Conservation (phyloP, 1,284 basidiomycete species). For the Boletus mariae region DNA sequence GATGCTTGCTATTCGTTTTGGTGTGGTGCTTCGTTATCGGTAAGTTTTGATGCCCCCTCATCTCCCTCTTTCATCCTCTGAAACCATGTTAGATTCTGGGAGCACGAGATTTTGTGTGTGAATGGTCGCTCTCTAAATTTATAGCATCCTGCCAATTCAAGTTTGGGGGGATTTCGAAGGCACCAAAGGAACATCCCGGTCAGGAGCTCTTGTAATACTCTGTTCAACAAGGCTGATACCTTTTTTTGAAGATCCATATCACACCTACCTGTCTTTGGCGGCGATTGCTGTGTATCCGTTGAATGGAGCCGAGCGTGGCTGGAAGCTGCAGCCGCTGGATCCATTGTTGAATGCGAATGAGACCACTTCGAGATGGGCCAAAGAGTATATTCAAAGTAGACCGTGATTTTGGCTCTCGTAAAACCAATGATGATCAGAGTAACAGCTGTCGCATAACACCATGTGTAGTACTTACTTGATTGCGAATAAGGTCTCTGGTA, state of each 20-base stretch:
- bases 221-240: conserved; percentile 5
- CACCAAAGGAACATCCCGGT: conserved; percentile 76
- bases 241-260: conserved; percentile 68
- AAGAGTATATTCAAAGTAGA: conserved; percentile 42
- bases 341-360: conserved; percentile 66
- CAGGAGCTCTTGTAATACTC: conserved; percentile 15
- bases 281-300: conserved; percentile 65
- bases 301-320: conserved; percentile 39
- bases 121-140: conserved; percentile 55
- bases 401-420: conserved; percentile 1
- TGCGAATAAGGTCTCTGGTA: conserved; percentile 35
- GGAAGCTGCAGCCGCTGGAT: conserved; percentile 59
- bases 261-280: conserved; percentile 86
- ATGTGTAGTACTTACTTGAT: not conserved
- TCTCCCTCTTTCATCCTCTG: not conserved
- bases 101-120: conserved; percentile 53
- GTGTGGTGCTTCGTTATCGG: conserved; percentile 78
- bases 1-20: conserved; percentile 97
- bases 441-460: not conserved
- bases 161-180: conserved; percentile 83
- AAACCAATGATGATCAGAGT: not conserved
- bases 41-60: conserved; percentile 33
- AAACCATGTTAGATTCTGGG: conserved; percentile 56
- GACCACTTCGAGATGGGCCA: conserved; percentile 64
- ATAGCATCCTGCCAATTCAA: conserved; percentile 76